A percentile compares a stretch with the other conserved stretches of the same genome.
phyloP scores from a whole-genome alignment of 169 alveolate genomes.

The Haemoproteus tartakovskyi region DNA sequence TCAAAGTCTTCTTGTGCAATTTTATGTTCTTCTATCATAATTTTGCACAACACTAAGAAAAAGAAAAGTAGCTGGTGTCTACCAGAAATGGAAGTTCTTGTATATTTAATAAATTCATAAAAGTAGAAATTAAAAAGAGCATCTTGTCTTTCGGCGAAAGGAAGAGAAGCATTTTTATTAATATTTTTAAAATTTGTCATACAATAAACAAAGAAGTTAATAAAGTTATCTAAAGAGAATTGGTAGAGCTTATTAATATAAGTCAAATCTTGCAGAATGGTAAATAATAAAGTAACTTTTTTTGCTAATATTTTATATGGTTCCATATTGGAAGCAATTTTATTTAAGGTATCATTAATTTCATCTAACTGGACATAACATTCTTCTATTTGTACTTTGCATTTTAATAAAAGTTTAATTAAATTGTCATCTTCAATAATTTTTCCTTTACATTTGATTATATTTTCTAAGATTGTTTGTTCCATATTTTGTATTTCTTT shows the following conservation, averaged over 20 bases:
- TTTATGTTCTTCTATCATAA: conserved; percentile 59
- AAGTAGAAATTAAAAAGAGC: conserved; percentile 24
- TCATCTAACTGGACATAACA: conserved; percentile 46
- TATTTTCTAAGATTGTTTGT: conserved; percentile 40
- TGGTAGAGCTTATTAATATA: conserved; percentile 54
- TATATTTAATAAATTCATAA: conserved; percentile 55
- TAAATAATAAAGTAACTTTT: conserved; percentile 51
- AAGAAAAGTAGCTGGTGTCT: conserved; percentile 58
- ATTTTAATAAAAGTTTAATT: conserved; percentile 48
- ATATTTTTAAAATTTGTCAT: conserved; percentile 12
- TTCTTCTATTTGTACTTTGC: conserved; percentile 53
- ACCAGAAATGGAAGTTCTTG: conserved; percentile 43
- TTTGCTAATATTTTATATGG: conserved; percentile 47
- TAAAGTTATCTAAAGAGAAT: conserved; percentile 35
- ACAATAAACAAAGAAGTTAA: conserved; percentile 15
- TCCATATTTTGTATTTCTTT: conserved; percentile 58
- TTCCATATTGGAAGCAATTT: conserved; percentile 30
- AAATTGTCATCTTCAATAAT: conserved; percentile 59
- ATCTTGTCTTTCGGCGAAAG: conserved; percentile 47
- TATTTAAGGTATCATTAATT: conserved; percentile 42
- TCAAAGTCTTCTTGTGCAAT: conserved; percentile 52
- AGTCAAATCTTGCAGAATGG: conserved; percentile 49
- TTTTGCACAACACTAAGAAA: conserved; percentile 35
- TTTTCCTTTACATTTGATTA: conserved; percentile 49
- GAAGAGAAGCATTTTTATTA: conserved; percentile 9